A percentile compares a stretch with the other conserved stretches of the same genome.
Evolutionary conservation across 306 rosid genomes (phyloP).

Genomic region (Pyrus bretschneideri): DNA sequence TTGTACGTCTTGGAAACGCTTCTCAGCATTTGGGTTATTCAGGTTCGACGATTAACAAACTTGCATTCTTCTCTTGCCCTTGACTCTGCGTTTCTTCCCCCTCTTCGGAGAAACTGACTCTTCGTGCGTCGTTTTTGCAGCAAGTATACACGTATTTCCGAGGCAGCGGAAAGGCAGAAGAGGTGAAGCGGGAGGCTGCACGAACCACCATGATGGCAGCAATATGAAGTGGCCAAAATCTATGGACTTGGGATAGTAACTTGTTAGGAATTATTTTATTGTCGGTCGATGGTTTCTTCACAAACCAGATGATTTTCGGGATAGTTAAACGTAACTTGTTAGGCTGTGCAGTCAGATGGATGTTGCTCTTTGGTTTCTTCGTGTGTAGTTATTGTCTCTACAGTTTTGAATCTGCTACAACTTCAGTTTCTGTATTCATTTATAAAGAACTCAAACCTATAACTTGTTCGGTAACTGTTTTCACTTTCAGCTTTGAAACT

Average conservation of each 20-base stretch:
- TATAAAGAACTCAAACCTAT: too few relatives aligned
- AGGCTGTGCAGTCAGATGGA: constrained; percentile 7
- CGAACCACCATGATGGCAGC: constrained; percentile 85
- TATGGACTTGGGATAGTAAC: not conserved
- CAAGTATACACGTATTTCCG: constrained; percentile 95
- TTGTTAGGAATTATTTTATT: not conserved
- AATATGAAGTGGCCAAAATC: constrained; percentile 27
- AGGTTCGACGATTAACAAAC: constrained; percentile 42
- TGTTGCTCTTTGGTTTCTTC: not conserved
- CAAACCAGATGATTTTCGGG: not conserved
- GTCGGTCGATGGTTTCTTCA: not conserved
- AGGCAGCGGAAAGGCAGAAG: constrained; percentile 82
- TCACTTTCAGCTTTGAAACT: too few relatives aligned
- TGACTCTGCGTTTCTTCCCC: not conserved
- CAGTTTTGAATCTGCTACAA: not conserved
- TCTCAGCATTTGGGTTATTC: constrained; percentile 92
- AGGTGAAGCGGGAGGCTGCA: constrained; percentile 67
- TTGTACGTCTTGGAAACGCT: constrained; percentile 61
- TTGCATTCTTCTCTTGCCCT: not conserved
- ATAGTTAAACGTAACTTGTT: not conserved
- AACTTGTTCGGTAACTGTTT: too few relatives aligned
- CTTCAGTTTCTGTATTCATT: not conserved
- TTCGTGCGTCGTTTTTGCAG: constrained; percentile 39
- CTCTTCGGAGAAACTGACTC: constrained; percentile 9
- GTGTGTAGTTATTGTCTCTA: too few relatives aligned